Base-by-base conservation (phyloP, 2,329 filamentous ascomycete genomes). In the Setomelanomma holmii region DNA sequence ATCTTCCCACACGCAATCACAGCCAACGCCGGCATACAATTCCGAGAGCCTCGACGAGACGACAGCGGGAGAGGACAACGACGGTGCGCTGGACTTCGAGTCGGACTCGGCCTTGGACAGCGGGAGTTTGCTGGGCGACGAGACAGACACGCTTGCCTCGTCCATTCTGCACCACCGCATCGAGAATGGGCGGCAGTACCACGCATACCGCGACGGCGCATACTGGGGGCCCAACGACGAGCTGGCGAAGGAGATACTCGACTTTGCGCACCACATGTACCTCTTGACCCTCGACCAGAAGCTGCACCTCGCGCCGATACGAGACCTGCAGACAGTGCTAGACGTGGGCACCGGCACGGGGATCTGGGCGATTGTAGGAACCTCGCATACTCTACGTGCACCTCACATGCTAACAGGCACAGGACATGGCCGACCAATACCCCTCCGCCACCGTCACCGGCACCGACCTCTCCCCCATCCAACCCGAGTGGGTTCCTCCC, bases 391-490 rank as follows among this genome's bases (percentile, higher is more conserved):
- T 16, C 16, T 7, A n/a, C 20, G n/a, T 20, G 20, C 14, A 44
- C 10, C 27, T 19, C 5, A 8, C 23, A 34, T 19, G 8, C 14
- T 33, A 5, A 44, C n/a, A 8, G 8, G 16, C 17, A n/a, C 38
- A 62, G 59, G 64, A 67, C 39, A 67, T 67, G 56, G 60, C 66
- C 23, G 66, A 72, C 38, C 65, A 68, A 35, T 67, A 67, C 45
- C 63, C 67, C 33, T 62, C 62, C 36, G 68, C 66, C 6, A 61
- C 53, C 16, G 65, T 71, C 43, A 75, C 75, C 4, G 80, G 80
- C 34, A 78, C 74, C 19, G 79, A 82, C 58, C 74, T 82, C 40
- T 79, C 76, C 0, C 79, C 80, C 33, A 82, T 81, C 41, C 80
- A 82, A 56, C 80, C 79, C 4, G 64, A 67, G 49, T 78, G 76